Evolutionary conservation across 495 filamentous ascomycete genomes (phyloP).

Genomic region (Penicillium coprophilum): DNA sequence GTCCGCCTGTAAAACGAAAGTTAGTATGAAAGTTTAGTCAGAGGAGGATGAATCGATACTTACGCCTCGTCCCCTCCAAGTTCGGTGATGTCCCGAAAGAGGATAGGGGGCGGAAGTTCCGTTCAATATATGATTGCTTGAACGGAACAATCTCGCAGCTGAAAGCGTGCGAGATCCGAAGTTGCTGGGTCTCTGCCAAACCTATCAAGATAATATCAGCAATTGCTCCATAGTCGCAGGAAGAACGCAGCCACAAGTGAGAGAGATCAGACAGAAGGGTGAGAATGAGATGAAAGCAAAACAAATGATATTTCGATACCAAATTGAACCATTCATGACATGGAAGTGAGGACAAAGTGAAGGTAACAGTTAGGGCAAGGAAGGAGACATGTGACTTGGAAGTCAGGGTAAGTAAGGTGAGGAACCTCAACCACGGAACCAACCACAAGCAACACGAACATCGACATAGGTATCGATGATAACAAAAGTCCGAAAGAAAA

Average conservation of each 20-base stretch:
- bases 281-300: neutral
- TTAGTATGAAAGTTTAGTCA: constrained; percentile 12
- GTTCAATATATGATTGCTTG: constrained; percentile 79
- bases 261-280: neutral
- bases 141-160: constrained; percentile 76
- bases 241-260: neutral
- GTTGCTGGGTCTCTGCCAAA: constrained; percentile 11
- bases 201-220: constrained; percentile 19
- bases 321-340: neutral
- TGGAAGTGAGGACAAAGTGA: neutral
- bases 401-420: neutral
- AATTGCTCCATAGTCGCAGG: neutral
- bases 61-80: constrained; percentile 56
- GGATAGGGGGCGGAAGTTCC: constrained; percentile 64
- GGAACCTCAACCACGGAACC: neutral
- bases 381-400: neutral
- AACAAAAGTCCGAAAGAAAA: neutral
- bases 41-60: constrained; percentile 32
- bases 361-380: constrained; percentile 9
- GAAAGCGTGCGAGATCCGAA: constrained; percentile 61
- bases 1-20: constrained; percentile 56
- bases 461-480: neutral
- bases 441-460: neutral
- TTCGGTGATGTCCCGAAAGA: constrained; percentile 73
- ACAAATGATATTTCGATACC: neutral